phyloP scores from a whole-genome alignment of 169 alveolate genomes.

The Amoebophrya sp. region DNA sequence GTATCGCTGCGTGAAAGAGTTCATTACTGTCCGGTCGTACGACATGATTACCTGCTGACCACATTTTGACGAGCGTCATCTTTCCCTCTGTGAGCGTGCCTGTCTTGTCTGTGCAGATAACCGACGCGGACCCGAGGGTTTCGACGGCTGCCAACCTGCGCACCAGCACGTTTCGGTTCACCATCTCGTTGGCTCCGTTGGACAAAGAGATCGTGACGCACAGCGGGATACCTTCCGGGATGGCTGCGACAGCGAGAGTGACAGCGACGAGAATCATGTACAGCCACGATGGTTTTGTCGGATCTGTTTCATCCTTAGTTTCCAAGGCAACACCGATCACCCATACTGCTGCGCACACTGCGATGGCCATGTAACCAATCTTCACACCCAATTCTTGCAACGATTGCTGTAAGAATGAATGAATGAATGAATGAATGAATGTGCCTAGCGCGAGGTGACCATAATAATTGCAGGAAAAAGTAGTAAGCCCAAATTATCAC shows the following conservation, averaged over 20 bases:
- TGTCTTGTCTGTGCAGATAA: slow-evolving; percentile 95
- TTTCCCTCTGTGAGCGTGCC: slow-evolving; percentile 88
- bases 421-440: too few relatives aligned
- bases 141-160: slow-evolving; percentile 92
- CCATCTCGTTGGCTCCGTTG: slow-evolving; percentile 88
- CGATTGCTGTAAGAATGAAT: too few relatives aligned
- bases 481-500: too few relatives aligned
- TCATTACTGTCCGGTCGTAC: too few relatives aligned
- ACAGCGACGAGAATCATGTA: slow-evolving; percentile 43
- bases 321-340: slow-evolving; percentile 28
- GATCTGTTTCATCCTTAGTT: neutral
- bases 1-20: too few relatives aligned
- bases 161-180: slow-evolving; percentile 68
- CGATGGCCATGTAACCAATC: slow-evolving; percentile 42
- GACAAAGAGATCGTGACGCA: slow-evolving; percentile 93
- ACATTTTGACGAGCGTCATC: slow-evolving; percentile 48
- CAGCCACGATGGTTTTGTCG: neutral
- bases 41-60: too few relatives aligned
- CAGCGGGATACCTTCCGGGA: slow-evolving; percentile 98
- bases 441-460: too few relatives aligned
- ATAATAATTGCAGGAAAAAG: too few relatives aligned
- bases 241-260: slow-evolving; percentile 45
- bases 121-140: slow-evolving; percentile 94
- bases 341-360: slow-evolving; percentile 40
- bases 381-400: slow-evolving; percentile 37